Percentiles rank a stretch among this genome's conserved stretches.
phyloP scores from a whole-genome alignment of 2,329 filamentous ascomycete genomes.

The Pseudogymnoascus sp. region DNA sequence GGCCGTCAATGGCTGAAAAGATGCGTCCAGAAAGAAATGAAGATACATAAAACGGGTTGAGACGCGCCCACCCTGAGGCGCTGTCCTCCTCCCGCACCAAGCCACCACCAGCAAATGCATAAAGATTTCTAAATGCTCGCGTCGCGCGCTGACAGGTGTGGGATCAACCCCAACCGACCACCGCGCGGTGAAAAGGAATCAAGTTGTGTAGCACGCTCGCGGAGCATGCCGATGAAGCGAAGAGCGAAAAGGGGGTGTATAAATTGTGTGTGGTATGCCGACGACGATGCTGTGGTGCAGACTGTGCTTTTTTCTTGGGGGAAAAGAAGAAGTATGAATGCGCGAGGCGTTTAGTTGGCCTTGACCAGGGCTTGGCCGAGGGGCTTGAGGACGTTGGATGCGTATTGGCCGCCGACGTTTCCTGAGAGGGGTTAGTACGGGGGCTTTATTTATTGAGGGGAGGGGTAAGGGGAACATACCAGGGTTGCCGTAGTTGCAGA shows the following conservation, averaged over 20 bases:
- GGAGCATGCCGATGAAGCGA: background rate
- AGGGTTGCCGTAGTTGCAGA: slow-evolving; percentile 76
- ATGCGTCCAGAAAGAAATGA: background rate
- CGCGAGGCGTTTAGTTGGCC: slow-evolving; percentile 14
- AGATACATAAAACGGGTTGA: background rate
- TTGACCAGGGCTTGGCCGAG: slow-evolving; percentile 31
- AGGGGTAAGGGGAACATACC: slow-evolving; percentile 45
- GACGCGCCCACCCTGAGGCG: background rate
- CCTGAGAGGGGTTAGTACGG: slow-evolving; percentile 31
- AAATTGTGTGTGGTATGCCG: background rate
- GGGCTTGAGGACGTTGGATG: slow-evolving; percentile 40
- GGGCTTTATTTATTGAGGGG: slow-evolving; percentile 18
- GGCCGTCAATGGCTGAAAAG: background rate
- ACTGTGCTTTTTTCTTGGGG: background rate
- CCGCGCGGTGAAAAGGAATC: background rate
- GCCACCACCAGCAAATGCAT: background rate
- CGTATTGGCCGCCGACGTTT: slow-evolving; percentile 48
- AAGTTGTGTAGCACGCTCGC: background rate
- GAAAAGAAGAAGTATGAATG: background rate
- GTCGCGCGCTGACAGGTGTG: background rate
- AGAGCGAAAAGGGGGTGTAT: background rate
- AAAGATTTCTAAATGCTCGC: background rate
- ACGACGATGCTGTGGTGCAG: background rate
- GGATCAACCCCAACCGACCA: background rate
- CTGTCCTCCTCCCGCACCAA: background rate